Base-by-base conservation (phyloP, 305 asterid species). In the Fraxinus dipetala region DNA sequence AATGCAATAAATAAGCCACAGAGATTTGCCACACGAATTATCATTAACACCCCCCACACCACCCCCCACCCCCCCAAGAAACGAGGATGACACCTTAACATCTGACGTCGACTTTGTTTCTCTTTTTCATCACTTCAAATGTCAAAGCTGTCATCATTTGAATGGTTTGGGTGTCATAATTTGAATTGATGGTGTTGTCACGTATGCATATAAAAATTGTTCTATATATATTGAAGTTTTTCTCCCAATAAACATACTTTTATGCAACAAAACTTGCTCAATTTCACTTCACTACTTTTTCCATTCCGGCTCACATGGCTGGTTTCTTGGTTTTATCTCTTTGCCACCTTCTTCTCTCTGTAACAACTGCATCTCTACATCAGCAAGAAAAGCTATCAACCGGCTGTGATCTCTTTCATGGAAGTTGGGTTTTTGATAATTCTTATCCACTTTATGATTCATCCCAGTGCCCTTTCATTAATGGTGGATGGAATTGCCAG, bases 391-490 rank as follows among this genome's bases (percentile, higher is more conserved):
- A 36, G n/a, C 38, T 32, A 45, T 77, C 83, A 45, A 48, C 77
- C 18, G 80, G 45, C 10, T 88, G 91, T 75, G 72, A 86, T 86
- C 31, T 86, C n/a, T 88, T 82, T 54, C 54, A 81, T 38, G 91
- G 91, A 51, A 86, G 89, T 20, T 88, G 91, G 89, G 78, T 86
- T 86, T 75, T 16, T 79, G 89, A 86, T 67, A 56, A 85, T 63
- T 81, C 81, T 59, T 87, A 79, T 30, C 87, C 84, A 34, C 84
- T 85, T 24, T 88, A 88, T 85, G 88, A 86, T 82, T 83, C 87
- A n/a, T 48, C 81, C 56, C 73, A 70, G 51, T 92, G 98, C 88
- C 95, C 97, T 1, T 92, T 92, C 84, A 83, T 85, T 84, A 82
- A 85, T 81, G 63, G 82, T 13, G 97, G 86, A 4, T 86, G 89